Base-by-base conservation (phyloP, 495 filamentous ascomycete species). In the Podospora fimiseda region DNA sequence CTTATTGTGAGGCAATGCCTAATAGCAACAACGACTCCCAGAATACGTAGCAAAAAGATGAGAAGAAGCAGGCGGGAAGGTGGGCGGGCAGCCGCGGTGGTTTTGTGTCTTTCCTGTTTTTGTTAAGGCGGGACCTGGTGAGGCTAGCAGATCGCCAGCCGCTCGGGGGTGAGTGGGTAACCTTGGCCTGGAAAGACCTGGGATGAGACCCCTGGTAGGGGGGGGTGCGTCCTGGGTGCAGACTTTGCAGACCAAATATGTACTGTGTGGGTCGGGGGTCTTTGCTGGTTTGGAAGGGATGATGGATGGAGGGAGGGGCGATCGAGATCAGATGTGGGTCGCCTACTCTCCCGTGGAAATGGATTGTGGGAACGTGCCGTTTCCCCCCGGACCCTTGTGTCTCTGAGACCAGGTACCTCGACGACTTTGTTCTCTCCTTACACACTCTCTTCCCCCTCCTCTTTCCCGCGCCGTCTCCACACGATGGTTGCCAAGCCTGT, bases 51-150 rank as follows among this genome's bases (percentile, higher is more conserved):
- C 18, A 48, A 33, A 44, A 24, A n/a, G 30, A 19, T 33, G 22
- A 44, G 50, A 2, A 3, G 36, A 11, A 33, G 36, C 24, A 20
- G 36, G 30, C 19, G n/a, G 43, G 16, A 57, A 48, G 27, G 24
- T 23, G 50, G 45, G 51, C 41, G 47, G 21, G 21, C 43, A 46
- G 9, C 46, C 14, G 50, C 42, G 56, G 51, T 33, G 27, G 11
- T 58, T 58, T 58, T 58, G 56, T 43, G 51, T 58, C 46, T 58
- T 57, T 53, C 50, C 55, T 57, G 50, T 43, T 57, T 53, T 47
- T 57, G 55, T 36, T 36, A 50, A 41, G 45, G 43, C 20, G 18
- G 41, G 41, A 20, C 1, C 16, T 16, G 2, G n/a, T 20, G 41
- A 43, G 41, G 41, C 41, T 43, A 43, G 41, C 41, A 43, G 41